phyloP scores from a whole-genome alignment of 2,329 filamentous ascomycete species.

The Trichoderma koningii region DNA sequence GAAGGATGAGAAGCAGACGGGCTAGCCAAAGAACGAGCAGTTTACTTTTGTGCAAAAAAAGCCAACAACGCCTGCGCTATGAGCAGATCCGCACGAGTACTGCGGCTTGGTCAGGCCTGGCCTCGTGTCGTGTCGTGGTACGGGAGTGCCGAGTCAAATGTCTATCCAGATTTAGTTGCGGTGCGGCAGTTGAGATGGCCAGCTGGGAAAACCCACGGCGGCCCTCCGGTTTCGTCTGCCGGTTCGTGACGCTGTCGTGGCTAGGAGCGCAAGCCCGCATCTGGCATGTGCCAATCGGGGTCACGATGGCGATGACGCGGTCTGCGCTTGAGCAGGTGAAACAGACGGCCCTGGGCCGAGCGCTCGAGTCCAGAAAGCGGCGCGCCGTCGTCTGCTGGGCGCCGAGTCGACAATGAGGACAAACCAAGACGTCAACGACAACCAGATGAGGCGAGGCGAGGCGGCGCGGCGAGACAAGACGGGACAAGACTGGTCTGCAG shows the following conservation, averaged over 20 bases:
- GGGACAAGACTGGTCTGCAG: neutral
- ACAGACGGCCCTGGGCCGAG: constrained; percentile 9
- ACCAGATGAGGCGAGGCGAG: no score
- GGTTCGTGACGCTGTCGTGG: constrained; percentile 27
- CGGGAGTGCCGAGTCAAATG: constrained; percentile 30
- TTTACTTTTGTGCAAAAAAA: neutral
- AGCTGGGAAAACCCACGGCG: constrained; percentile 30
- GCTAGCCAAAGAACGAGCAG: constrained; percentile 5
- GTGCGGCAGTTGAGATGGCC: constrained; percentile 28
- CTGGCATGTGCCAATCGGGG: constrained; percentile 14
- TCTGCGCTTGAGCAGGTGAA: constrained; percentile 16
- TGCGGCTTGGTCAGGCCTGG: constrained; percentile 26
- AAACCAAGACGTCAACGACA: no score
- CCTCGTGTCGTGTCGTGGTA: constrained; percentile 30
- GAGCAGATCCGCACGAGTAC: constrained; percentile 30
- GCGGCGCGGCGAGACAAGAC: no score
- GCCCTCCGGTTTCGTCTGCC: constrained; percentile 29
- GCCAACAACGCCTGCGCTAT: neutral
- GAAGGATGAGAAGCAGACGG: neutral
- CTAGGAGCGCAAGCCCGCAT: constrained; percentile 26
- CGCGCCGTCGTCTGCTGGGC: neutral
- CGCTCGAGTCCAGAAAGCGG: constrained; percentile 6
- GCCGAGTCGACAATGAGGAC: no score
- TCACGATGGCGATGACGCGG: constrained; percentile 16
- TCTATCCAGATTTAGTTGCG: constrained; percentile 31